Evolutionary conservation across 257 asterid species (phyloP).

Genomic region (Fraxinus anomala): DNA sequence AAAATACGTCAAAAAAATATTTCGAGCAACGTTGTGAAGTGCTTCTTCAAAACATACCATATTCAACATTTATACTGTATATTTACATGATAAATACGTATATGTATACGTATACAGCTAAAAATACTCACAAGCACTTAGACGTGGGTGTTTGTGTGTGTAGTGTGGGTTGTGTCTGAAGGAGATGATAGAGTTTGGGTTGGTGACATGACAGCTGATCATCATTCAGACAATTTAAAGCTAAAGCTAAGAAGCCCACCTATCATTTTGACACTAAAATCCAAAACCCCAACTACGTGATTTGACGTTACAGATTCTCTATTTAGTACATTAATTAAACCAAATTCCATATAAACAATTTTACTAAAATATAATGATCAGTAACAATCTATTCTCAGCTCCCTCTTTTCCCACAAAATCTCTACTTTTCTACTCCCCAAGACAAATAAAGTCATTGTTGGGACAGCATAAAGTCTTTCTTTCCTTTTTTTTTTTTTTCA

Average conservation of each 20-base stretch:
- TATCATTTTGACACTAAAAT: constrained; percentile 19
- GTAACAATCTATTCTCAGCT: background rate
- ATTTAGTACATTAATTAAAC: background rate
- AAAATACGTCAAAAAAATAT: too few relatives aligned
- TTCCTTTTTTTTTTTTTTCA: background rate
- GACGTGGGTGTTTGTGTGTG: too few relatives aligned
- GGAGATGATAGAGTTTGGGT: constrained; percentile 2
- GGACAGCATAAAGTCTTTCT: background rate
- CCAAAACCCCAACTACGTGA: constrained; percentile 35
- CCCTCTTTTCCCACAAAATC: constrained; percentile 6
- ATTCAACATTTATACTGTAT: too few relatives aligned
- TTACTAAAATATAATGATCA: too few relatives aligned
- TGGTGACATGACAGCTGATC: constrained; percentile 19
- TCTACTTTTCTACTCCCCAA: background rate
- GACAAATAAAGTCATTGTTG: background rate
- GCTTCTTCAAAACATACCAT: too few relatives aligned
- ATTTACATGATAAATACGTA: too few relatives aligned
- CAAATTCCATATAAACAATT: background rate
- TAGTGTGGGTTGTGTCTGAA: background rate
- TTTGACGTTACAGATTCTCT: constrained; percentile 47
- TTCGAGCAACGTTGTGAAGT: too few relatives aligned
- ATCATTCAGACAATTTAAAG: background rate
- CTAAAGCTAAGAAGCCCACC: background rate
- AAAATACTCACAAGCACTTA: too few relatives aligned
- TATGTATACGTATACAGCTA: too few relatives aligned